Evolutionary conservation across 2,329 filamentous ascomycete genomes (phyloP), one percentile per base, ranked within the genome.

Genomic region (Ophidiomyces ophidiicola): DNA sequence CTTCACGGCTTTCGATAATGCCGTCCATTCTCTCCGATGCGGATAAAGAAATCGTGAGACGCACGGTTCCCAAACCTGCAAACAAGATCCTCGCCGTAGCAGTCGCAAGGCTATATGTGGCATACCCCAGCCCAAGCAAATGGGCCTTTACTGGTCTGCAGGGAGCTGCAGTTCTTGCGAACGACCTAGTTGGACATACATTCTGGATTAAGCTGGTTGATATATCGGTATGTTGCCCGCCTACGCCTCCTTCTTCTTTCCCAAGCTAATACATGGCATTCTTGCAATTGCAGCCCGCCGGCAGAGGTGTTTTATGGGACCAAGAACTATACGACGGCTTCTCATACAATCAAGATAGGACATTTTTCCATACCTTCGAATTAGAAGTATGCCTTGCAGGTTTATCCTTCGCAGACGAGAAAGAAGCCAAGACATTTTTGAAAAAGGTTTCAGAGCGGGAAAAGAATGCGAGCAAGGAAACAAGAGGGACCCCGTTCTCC

Each of bases 141-240:
- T 98, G 90, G 90, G 88, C 78, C 19, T 93, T 88, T 58, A 94
- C 88, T 0, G 90, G 88, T 10, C 65, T 96, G 32, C 90, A 96
- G 60, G 90, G 90, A 38, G 90, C 90, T 36, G 75, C 79, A 24
- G 88, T 94, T 38, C 75, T 98, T 47, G 82, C 85, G 50, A 93
- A 96, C 60, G 90, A 98, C 58, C 66, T 93, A 26, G 86, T 96
- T 19, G 90, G 90, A 48, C 81, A 94, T 60, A 94, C 90, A 1
- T 93, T 87, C 63, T 98, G 88, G 85, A 68, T 98, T 50, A 98
- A 98, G 69, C 70, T 98, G 65, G 90, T 98, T 36, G 90, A 98
- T 60, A 78, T 98, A 41, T 94, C 86, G 58, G 86, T 93, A 71
- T 56, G 80, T 69, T 39, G 14, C 3, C 6, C 17, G 7, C 3